These are phyloP conservation scores for Cicer yamashitae DNA, from an alignment of 306 rosid species.

Conservation along the genomic window DNA sequence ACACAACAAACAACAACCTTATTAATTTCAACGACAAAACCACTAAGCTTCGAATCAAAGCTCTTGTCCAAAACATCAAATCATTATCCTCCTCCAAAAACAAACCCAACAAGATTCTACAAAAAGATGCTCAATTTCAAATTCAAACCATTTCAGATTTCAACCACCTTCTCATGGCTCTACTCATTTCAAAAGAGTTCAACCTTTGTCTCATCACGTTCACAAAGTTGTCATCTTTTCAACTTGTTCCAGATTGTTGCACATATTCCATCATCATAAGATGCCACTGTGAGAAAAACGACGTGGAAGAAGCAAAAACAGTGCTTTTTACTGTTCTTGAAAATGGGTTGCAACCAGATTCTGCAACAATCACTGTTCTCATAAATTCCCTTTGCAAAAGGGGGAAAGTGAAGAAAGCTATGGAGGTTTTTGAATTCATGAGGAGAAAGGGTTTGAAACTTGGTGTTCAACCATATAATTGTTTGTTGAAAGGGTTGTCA, in stretches of 20 bases:
- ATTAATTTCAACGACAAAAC: constrained; percentile 39
- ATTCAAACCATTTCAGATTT: constrained; percentile 48
- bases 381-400: constrained; percentile 67
- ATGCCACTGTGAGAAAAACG: constrained; percentile 61
- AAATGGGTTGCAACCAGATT: constrained; percentile 61
- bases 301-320: constrained; percentile 61
- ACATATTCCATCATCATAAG: constrained; percentile 65
- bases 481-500: constrained; percentile 82
- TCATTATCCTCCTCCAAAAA: constrained; percentile 43
- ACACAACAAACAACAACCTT: constrained; percentile 16
- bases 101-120: constrained; percentile 43
- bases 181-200: constrained; percentile 45
- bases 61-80: constrained; percentile 45
- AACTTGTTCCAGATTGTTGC: constrained; percentile 60
- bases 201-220: constrained; percentile 55
- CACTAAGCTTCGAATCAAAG: constrained; percentile 42
- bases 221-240: constrained; percentile 44
- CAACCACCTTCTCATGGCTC: constrained; percentile 66
- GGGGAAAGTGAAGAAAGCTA: constrained; percentile 69
- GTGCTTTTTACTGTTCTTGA: constrained; percentile 56
- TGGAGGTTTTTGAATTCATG: constrained; percentile 63
- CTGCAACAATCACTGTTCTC: constrained; percentile 56
- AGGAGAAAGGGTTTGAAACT: constrained; percentile 52
- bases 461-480: constrained; percentile 61
- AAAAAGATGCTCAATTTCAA: constrained; percentile 36